Conservation (phyloP, 331 rosid species). For the Quercus phellos region DNA sequence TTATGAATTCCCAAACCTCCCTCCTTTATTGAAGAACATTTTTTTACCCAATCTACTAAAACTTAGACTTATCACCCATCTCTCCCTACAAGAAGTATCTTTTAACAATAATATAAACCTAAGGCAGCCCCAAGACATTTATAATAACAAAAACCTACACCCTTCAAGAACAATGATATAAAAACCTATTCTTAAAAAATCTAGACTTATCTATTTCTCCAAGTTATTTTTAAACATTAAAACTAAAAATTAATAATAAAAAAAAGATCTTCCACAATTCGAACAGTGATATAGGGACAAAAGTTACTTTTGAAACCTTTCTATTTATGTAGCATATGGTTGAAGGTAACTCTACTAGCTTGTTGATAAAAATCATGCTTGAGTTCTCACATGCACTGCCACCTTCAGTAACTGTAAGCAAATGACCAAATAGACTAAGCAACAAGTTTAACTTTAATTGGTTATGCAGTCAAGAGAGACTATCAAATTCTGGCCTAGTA, state of each 20-base stretch:
- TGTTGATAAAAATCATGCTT: conserved; percentile 37
- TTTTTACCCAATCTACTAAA: no score
- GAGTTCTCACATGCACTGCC: conserved; percentile 23
- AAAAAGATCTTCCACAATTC: background rate
- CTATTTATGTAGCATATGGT: conserved; percentile 57
- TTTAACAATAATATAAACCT: no score
- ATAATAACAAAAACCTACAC: no score
- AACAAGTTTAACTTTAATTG: background rate
- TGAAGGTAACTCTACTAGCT: conserved; percentile 66
- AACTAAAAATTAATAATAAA: background rate
- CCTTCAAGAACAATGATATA: no score
- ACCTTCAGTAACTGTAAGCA: conserved; percentile 38
- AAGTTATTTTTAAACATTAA: background rate
- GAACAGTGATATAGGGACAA: conserved; percentile 1
- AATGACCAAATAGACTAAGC: background rate
- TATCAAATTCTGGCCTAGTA: background rate
- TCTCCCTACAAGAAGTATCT: no score
- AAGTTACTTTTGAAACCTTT: conserved; percentile 18
- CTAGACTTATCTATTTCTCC: background rate
- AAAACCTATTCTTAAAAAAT: background rate
- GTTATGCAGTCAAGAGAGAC: background rate
- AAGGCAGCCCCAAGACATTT: no score
- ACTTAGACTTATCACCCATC: no score
- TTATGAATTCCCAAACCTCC: no score
- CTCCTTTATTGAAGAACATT: no score